Conservation (phyloP, 805 yeast species). For the Candida sphagnicola region DNA sequence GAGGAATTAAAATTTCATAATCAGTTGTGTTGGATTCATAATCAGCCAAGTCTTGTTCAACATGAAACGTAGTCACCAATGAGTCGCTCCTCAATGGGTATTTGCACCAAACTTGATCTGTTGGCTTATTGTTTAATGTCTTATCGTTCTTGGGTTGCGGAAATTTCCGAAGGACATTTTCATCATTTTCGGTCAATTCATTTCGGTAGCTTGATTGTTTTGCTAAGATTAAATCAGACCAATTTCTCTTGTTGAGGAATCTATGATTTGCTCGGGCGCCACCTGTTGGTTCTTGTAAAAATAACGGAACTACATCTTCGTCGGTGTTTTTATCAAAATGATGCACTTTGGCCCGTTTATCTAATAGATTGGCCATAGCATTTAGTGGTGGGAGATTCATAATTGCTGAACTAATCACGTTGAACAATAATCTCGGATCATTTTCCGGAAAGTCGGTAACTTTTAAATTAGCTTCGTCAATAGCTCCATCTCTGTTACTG, state of each 20-base stretch:
- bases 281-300: constrained; percentile 57
- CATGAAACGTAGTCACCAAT: constrained; percentile 66
- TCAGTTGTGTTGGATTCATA: constrained; percentile 50
- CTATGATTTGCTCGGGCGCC: constrained; percentile 41
- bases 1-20: constrained; percentile 73
- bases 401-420: constrained; percentile 86
- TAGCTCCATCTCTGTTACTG: constrained; percentile 16
- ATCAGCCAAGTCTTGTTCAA: constrained; percentile 57
- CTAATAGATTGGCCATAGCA: constrained; percentile 71
- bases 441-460: constrained; percentile 50
- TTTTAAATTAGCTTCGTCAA: constrained; percentile 34
- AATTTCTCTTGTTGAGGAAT: constrained; percentile 66
- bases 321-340: constrained; percentile 60
- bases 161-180: constrained; percentile 1
- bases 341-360: constrained; percentile 66
- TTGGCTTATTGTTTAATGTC: constrained; percentile 8
- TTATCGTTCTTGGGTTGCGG: neutral
- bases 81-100: constrained; percentile 58
- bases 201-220: constrained; percentile 26
- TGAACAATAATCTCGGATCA: constrained; percentile 76
- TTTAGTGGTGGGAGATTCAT: constrained; percentile 91
- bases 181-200: constrained; percentile 1
- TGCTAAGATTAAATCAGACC: constrained; percentile 63
- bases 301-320: constrained; percentile 77
- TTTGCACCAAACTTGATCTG: constrained; percentile 32